Percentiles rank a stretch among this genome's conserved stretches.
phyloP scores from a whole-genome alignment of 306 rosid genomes.

The Prinsepia uniflora region DNA sequence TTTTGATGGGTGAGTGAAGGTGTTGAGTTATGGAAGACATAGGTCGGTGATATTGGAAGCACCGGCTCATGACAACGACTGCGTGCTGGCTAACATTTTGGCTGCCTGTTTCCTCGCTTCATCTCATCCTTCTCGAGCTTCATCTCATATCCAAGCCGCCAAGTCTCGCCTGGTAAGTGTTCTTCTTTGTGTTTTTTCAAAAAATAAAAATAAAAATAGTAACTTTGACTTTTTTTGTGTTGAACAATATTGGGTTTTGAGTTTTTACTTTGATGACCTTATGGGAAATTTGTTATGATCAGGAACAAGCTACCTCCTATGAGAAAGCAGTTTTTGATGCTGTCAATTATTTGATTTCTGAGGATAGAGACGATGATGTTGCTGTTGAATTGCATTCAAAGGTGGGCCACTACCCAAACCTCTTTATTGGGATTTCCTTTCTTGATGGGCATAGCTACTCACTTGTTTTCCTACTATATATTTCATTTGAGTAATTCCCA shows the following conservation, averaged over 20 bases:
- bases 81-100: constrained; percentile 78
- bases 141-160: constrained; percentile 49
- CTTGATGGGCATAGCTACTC: background rate
- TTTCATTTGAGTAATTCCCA: background rate
- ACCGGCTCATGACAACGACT: constrained; percentile 48
- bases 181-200: background rate
- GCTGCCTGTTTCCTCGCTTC: constrained; percentile 54
- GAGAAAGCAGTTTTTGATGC: constrained; percentile 68
- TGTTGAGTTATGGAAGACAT: constrained; percentile 63
- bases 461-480: background rate
- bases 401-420: constrained; percentile 27
- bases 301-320: constrained; percentile 80
- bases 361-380: constrained; percentile 63
- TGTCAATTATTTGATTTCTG: constrained; percentile 56
- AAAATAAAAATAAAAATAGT: too few relatives aligned
- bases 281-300: background rate
- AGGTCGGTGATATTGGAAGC: constrained; percentile 78
- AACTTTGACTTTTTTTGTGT: background rate
- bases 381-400: constrained; percentile 61
- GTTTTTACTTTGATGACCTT: background rate
- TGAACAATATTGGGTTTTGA: background rate
- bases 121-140: constrained; percentile 50
- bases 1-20: constrained; percentile 38
- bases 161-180: constrained; percentile 48
- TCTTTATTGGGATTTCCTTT: constrained; percentile 5